Evolutionary conservation across 2,329 filamentous ascomycete species (phyloP), one percentile per base, ranked within the genome.

Genomic region (Claviceps sp.): DNA sequence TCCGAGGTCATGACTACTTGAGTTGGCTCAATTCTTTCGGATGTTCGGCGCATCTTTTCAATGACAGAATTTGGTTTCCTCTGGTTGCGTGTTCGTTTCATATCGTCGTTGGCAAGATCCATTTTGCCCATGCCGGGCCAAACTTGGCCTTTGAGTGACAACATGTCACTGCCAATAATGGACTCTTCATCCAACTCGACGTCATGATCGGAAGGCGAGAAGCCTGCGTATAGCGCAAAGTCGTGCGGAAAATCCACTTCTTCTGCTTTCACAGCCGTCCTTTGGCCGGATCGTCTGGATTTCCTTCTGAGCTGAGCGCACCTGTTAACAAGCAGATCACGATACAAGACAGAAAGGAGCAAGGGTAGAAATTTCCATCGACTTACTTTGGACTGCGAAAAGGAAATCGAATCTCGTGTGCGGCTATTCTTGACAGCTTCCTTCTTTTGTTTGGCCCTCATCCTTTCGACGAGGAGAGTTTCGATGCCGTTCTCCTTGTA

Each of bases 41-140:
- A 89, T 17, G 78, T 80, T 50, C 74, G 65, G 58, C 82, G 75
- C 66, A 91, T 81, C 54, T 78, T 77, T 52, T 78, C 73, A 22
- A 89, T 69, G n/a, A 88, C 81, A 1, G 80, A 82, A n/a, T 73
- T 75, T 51, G 84, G 80, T 65, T 91, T 91, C 60, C 84, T 81
- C 66, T 91, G 87, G 62, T 90, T 90, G 50, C 87, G 75, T 68
- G 81, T 87, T 46, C 82, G 77, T 59, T 81, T 84, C 74, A 86
- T 84, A 55, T 84, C 79, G 16, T 81, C 76, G 4, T 83, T 86
- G 4, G 87, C 87, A 50, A 87, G 81, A 65, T 91, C 87, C 62
- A 90, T 89, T n/a, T 88, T 75, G 50, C 80, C 78, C 86, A 90
- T 90, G 17, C 87, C 87, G 2, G 84, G 82, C 75, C 82, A 89